Conservation (phyloP, 192 early-diverging fungal species). For the Coemansia umbellata region DNA sequence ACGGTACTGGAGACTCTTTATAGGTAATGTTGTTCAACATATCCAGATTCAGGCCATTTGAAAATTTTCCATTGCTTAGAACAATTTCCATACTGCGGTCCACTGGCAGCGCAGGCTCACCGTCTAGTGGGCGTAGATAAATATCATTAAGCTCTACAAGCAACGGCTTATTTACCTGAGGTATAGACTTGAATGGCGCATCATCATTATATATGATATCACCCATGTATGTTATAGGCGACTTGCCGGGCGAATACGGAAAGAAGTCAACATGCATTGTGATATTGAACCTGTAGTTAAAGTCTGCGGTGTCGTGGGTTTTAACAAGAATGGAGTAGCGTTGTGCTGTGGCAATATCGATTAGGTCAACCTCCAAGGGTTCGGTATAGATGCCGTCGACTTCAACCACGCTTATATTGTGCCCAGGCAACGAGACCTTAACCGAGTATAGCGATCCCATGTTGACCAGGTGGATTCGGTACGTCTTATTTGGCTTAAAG, state of each 20-base stretch:
- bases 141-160: constrained; percentile 27
- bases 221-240: constrained; percentile 51
- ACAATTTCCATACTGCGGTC: constrained; percentile 46
- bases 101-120: constrained; percentile 46
- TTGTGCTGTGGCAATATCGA: constrained; percentile 66
- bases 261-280: constrained; percentile 54
- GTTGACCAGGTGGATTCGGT: constrained; percentile 76
- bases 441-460: constrained; percentile 67
- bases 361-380: constrained; percentile 50
- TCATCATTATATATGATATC: constrained; percentile 56
- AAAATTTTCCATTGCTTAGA: constrained; percentile 54
- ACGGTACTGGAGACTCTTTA: constrained; percentile 57
- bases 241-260: constrained; percentile 40
- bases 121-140: constrained; percentile 50
- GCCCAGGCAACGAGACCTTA: constrained; percentile 69
- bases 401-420: constrained; percentile 74
- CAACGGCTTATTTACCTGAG: background rate
- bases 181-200: constrained; percentile 45
- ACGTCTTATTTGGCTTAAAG: constrained; percentile 70
- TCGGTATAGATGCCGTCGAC: constrained; percentile 65
- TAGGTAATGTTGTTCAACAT: constrained; percentile 71
- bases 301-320: constrained; percentile 52
- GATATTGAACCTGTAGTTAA: constrained; percentile 69
- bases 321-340: constrained; percentile 74
- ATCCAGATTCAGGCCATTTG: constrained; percentile 67